phyloP scores from a whole-genome alignment of 768 basidiomycete genomes.

The Dacryopinax spathularia region DNA sequence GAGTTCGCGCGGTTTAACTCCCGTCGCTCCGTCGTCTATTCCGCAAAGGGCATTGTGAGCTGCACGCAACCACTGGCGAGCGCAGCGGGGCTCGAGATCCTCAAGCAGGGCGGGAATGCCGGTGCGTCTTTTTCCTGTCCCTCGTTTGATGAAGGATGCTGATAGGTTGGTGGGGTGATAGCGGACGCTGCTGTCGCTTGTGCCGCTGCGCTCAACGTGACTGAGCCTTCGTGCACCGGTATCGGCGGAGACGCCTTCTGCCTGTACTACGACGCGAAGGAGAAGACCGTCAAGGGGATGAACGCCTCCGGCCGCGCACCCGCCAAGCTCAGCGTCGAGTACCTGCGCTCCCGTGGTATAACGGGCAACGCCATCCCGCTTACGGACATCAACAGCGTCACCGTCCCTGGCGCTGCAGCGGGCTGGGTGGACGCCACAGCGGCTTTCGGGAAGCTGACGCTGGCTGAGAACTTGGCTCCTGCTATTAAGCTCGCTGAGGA shows the following conservation, averaged over 20 bases:
- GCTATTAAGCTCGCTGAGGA: slow-evolving; percentile 86
- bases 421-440: slow-evolving; percentile 89
- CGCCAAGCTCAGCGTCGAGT: slow-evolving; percentile 57
- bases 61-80: slow-evolving; percentile 84
- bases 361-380: slow-evolving; percentile 54
- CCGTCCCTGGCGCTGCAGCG: slow-evolving; percentile 84
- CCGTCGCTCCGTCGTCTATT: slow-evolving; percentile 74
- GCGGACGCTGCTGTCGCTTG: slow-evolving; percentile 92
- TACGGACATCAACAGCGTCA: slow-evolving; percentile 79
- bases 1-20: slow-evolving; percentile 62
- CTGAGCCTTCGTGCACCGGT: slow-evolving; percentile 66
- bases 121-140: slow-evolving; percentile 35
- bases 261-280: slow-evolving; percentile 74
- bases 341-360: slow-evolving; percentile 55
- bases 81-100: slow-evolving; percentile 81
- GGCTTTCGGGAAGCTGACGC: slow-evolving; percentile 47
- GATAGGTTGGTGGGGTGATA: slow-evolving; percentile 22
- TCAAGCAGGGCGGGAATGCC: slow-evolving; percentile 89
- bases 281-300: slow-evolving; percentile 68
- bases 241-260: slow-evolving; percentile 91
- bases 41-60: slow-evolving; percentile 67
- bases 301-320: slow-evolving; percentile 91
- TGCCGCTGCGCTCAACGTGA: slow-evolving; percentile 83
- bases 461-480: slow-evolving; percentile 67
- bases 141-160: background rate